phyloP scores from a whole-genome alignment of 208 protist genomes.

The Trypanosoma conorhini region DNA sequence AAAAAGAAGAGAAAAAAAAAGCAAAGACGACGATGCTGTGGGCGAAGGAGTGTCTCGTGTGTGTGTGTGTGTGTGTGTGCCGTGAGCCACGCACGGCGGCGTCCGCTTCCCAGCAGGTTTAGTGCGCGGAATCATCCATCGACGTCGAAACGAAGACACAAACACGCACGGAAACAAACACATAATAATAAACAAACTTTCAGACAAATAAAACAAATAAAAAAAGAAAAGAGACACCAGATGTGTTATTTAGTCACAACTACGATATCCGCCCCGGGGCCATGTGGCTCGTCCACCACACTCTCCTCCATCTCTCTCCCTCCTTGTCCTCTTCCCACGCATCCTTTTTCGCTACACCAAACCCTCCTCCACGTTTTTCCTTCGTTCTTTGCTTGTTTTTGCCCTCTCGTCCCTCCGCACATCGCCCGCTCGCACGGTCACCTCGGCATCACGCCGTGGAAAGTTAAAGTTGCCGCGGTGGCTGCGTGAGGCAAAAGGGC shows the following conservation, averaged over 20 bases:
- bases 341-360: neutral
- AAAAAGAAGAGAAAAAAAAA: constrained; percentile 10
- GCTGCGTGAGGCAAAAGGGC: neutral
- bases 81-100: too few species aligned
- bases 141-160: neutral
- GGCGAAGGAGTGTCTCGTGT: neutral
- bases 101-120: neutral
- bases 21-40: neutral
- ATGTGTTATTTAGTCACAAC: neutral
- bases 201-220: neutral
- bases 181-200: too few species aligned
- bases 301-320: neutral
- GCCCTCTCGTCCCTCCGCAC: neutral
- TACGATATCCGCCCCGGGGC: neutral
- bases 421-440: neutral
- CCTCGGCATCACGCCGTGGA: neutral
- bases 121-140: neutral
- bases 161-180: neutral
- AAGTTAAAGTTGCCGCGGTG: neutral
- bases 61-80: too few species aligned
- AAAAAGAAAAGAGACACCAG: neutral
- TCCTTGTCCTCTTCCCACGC: neutral
- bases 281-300: neutral
- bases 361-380: neutral
- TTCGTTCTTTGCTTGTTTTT: too few species aligned